phyloP scores from a whole-genome alignment of 1,284 basidiomycete genomes.

The Golubevia pallescens region DNA sequence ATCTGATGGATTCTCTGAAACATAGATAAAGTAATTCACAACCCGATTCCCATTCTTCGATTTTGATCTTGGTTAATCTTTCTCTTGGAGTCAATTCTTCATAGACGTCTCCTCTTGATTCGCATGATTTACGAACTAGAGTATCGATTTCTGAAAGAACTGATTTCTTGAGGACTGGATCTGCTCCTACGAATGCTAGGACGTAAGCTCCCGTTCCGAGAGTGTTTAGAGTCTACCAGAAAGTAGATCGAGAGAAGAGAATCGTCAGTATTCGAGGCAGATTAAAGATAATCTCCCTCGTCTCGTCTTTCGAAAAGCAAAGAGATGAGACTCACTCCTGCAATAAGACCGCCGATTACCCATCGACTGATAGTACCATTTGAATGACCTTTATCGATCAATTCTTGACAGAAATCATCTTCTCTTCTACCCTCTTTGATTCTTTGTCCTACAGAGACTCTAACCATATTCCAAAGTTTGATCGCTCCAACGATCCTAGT shows the following conservation, averaged over 20 bases:
- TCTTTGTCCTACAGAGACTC: slow-evolving; percentile 8
- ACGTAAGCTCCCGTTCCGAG: slow-evolving; percentile 19
- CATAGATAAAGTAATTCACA: slow-evolving; percentile 13
- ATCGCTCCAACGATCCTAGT: slow-evolving; percentile 11
- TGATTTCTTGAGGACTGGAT: background rate
- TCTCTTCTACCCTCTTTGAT: slow-evolving; percentile 9
- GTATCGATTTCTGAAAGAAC: slow-evolving; percentile 2
- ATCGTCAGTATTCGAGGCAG: too few relatives aligned
- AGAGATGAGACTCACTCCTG: slow-evolving; percentile 5
- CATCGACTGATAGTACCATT: slow-evolving; percentile 8
- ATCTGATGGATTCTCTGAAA: slow-evolving; percentile 20
- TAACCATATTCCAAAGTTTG: slow-evolving; percentile 18
- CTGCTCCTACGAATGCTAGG: slow-evolving; percentile 16
- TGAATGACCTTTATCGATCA: slow-evolving; percentile 12
- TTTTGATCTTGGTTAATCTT: slow-evolving; percentile 6
- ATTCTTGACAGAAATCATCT: slow-evolving; percentile 18
- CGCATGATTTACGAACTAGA: slow-evolving; percentile 7
- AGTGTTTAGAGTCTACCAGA: slow-evolving; percentile 12
- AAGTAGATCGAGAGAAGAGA: too few relatives aligned
- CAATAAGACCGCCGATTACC: slow-evolving; percentile 19
- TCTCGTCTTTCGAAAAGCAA: too few relatives aligned
- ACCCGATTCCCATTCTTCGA: slow-evolving; percentile 20
- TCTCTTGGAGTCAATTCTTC: slow-evolving; percentile 11
- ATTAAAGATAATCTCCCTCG: too few relatives aligned
- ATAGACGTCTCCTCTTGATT: slow-evolving; percentile 12